A percentile compares a stretch with the other conserved stretches of the same genome.
phyloP scores from a whole-genome alignment of 2,329 filamentous ascomycete genomes.

The Tolypocladium tropicale region DNA sequence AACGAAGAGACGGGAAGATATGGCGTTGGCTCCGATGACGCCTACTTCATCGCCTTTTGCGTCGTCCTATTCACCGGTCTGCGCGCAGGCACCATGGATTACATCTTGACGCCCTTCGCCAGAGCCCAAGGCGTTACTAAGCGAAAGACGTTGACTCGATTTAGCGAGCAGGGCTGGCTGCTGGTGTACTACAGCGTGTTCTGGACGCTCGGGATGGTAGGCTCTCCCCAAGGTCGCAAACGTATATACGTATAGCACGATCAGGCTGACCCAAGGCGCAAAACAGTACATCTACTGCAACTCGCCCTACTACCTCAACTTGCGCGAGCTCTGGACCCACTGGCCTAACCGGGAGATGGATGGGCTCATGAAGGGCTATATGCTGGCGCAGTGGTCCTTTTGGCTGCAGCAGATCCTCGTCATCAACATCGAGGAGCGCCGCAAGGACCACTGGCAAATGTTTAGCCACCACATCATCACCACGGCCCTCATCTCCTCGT shows the following conservation, averaged over 20 bases:
- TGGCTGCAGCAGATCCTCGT: conserved; percentile 92
- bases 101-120: conserved; percentile 70
- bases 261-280: neutral
- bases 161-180: conserved; percentile 92
- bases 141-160: conserved; percentile 67
- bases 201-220: conserved; percentile 76
- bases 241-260: conserved; percentile 6
- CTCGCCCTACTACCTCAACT: conserved; percentile 69
- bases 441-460: conserved; percentile 97
- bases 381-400: conserved; percentile 81
- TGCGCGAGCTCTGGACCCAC: conserved; percentile 69
- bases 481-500: conserved; percentile 65
- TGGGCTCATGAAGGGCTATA: conserved; percentile 75
- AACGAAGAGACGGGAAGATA: conserved; percentile 61
- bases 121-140: conserved; percentile 62
- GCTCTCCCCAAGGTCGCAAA: conserved; percentile 13
- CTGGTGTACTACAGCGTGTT: conserved; percentile 73
- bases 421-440: conserved; percentile 85
- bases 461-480: conserved; percentile 91
- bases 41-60: conserved; percentile 66
- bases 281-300: conserved; percentile 67
- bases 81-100: conserved; percentile 77
- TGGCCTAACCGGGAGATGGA: conserved; percentile 73
- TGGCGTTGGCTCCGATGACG: conserved; percentile 68
- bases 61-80: conserved; percentile 80